Evolutionary conservation across 441 rosid species (phyloP), one percentile per base, ranked within the genome.

Genomic region (Corymbia citriodora): DNA sequence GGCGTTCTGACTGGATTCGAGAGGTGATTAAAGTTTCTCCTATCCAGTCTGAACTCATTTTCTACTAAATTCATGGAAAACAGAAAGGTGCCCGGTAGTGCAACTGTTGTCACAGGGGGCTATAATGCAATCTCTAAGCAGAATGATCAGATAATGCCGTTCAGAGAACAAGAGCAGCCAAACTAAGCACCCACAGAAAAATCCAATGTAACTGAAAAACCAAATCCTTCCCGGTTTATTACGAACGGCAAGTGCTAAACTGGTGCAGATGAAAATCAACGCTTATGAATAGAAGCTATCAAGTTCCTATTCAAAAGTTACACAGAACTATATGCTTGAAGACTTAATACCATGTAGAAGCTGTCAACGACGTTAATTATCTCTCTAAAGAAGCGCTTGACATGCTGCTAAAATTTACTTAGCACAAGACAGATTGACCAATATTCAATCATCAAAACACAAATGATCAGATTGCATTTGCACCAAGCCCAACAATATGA

Each of bases 1-100:
- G 57, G 96, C 96, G 91, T 97, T 97, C 90, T 94, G 97, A 90
- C 99, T 96, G 95, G 90, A 91, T 57, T 50, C 36, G 29, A 29
- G 0, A 87, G 18, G 19, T 79, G n/a, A 18, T 79, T 79, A 79
- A 1, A 18, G 85, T 79, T 23, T 79, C 85, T 79, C n/a, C 52
- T 36, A 5, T 79, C 85, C 18, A 79, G 21, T 79, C 18, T 23
- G n/a, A 40, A 79, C 85, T 45, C 85, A 79, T 23, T 79, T 19
- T 74, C 17, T 74, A 11, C 17, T 48, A 40, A 6, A 40, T 40
- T 3, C 3, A 79, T 12, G 85, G 85, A 79, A 7, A 45, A 79
- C 52, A 21, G 6, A 12, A 12, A 12, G 12, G 52, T 79, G n/a
- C 52, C 10, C 1, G 7, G 85, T 4, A 23, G 17, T 3, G 52